Base-by-base conservation (phyloP, 306 rosid species). In the Dicorynia guianensis region DNA sequence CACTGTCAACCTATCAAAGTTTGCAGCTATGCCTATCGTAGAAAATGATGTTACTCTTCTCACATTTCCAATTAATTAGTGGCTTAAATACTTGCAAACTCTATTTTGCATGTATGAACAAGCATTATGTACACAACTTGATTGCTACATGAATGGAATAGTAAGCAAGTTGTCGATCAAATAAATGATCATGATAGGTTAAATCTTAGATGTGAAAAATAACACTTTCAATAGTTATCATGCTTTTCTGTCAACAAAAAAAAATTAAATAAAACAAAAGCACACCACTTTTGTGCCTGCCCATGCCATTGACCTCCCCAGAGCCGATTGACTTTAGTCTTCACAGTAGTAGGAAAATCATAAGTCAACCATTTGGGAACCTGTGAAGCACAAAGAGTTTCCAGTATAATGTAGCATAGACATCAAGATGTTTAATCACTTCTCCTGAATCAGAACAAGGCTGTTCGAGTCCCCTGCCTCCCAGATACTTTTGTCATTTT, bases 301-400 rank as follows among this genome's bases (percentile, higher is more conserved):
- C 98, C 98, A 38, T 95, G 97, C 97, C 97, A 95, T 90, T 95
- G 91, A 34, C 98, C 98, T 67, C 98, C 93, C 98, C 98, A 95
- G 3, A 95, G 92, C 14, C 97, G 97, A 80, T 89, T 92, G 39
- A 95, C 98, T 89, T 92, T 95, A 57, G 97, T 83, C 89, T 87
- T 92, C 87, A 95, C 98, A 35, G 96, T 84, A 57, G 98, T 91
- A 72, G 98, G 98, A 69, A 95, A 95, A 81, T 95, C 98, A 65
- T 95, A 89, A 33, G 98, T 92, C 85, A 95, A 74, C 98, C 98
- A 95, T 59, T 86, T 79, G 11, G 91, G 92, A 77, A 95, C 95
- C 98, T 91, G 93, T 49, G 71, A 76, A 54, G 54, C 59, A 77
- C 61, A 80, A 54, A 69, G 40, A 35, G 53, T 34, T 65, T 17